A percentile compares a stretch with the other conserved stretches of the same genome.
These are phyloP conservation scores for Metahyphopichia silvanorum DNA, from an alignment of 805 yeast species.

Conservation along the genomic window DNA sequence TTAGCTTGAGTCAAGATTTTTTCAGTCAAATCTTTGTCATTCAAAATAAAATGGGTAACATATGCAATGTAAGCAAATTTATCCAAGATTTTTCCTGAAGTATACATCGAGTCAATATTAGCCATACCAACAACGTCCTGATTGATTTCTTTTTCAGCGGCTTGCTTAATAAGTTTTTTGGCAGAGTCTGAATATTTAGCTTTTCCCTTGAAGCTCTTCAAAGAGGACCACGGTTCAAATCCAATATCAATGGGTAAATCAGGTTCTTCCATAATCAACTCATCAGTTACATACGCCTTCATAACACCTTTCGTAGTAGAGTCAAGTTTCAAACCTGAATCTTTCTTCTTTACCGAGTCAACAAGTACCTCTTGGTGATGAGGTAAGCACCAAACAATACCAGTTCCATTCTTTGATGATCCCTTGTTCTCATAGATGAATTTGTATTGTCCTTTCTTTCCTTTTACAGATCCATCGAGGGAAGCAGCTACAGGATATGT, in stretches of 20 bases:
- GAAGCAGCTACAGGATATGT: constrained; percentile 21
- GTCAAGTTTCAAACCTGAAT: constrained; percentile 36
- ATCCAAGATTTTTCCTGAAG: constrained; percentile 83
- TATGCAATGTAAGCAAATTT: constrained; percentile 87
- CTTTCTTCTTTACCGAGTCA: constrained; percentile 17
- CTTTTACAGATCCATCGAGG: constrained; percentile 13
- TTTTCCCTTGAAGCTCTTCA: constrained; percentile 27
- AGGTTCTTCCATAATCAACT: constrained; percentile 39
- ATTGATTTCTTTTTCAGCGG: constrained; percentile 51
- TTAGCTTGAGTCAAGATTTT: constrained; percentile 57
- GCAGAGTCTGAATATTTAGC: constrained; percentile 25
- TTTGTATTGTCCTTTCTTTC: constrained; percentile 21
- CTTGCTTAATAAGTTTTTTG: constrained; percentile 37
- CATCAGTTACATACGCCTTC: constrained; percentile 40
- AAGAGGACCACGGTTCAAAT: constrained; percentile 58
- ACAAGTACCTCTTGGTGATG: constrained; percentile 45
- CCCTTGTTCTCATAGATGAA: constrained; percentile 29
- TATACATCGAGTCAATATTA: constrained; percentile 83
- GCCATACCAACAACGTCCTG: constrained; percentile 56
- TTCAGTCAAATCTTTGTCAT: constrained; percentile 51
- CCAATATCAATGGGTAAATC: constrained; percentile 38
- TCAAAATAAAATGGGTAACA: constrained; percentile 62
- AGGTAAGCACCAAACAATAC: constrained; percentile 50
- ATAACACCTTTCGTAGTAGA: constrained; percentile 50
- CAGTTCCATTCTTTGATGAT: constrained; percentile 17